A percentile compares a stretch with the other conserved stretches of the same genome.
Conservation (phyloP, 768 basidiomycete species). For the Lactifluus pinguis region DNA sequence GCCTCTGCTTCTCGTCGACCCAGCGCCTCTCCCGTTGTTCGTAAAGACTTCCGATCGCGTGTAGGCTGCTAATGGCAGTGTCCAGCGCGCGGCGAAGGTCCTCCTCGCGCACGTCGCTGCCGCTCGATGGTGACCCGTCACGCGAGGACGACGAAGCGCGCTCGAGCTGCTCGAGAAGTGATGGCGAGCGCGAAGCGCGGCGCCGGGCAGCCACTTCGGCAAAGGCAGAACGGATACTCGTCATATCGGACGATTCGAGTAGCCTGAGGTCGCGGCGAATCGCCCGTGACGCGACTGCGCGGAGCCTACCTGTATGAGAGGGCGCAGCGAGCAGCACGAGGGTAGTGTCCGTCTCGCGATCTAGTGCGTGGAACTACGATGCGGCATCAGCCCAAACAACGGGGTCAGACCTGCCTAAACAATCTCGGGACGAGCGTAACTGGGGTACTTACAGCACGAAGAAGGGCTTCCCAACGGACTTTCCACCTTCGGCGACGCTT, state of each 20-base stretch:
- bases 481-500: slow-evolving; percentile 69
- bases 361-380: slow-evolving; percentile 65
- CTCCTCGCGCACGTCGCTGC: slow-evolving; percentile 43
- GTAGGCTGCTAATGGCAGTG: slow-evolving; percentile 57
- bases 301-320: slow-evolving; percentile 58
- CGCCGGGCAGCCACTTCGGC: slow-evolving; percentile 49
- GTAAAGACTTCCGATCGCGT: slow-evolving; percentile 53
- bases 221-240: slow-evolving; percentile 48
- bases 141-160: slow-evolving; percentile 35
- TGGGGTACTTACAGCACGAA: slow-evolving; percentile 49
- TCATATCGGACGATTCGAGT: slow-evolving; percentile 39
- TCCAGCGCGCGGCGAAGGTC: slow-evolving; percentile 63
- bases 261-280: slow-evolving; percentile 49
- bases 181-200: slow-evolving; percentile 38
- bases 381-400: slow-evolving; percentile 14
- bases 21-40: slow-evolving; percentile 61
- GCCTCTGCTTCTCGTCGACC: slow-evolving; percentile 58
- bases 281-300: slow-evolving; percentile 56
- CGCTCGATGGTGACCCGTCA: slow-evolving; percentile 45
- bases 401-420: slow-evolving; percentile 29
- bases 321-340: slow-evolving; percentile 68
- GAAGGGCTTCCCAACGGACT: slow-evolving; percentile 62
- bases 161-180: slow-evolving; percentile 39
- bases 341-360: slow-evolving; percentile 74
- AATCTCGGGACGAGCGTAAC: slow-evolving; percentile 5